phyloP scores from a whole-genome alignment of 2,329 filamentous ascomycete species.

The Cladosporium sp. region DNA sequence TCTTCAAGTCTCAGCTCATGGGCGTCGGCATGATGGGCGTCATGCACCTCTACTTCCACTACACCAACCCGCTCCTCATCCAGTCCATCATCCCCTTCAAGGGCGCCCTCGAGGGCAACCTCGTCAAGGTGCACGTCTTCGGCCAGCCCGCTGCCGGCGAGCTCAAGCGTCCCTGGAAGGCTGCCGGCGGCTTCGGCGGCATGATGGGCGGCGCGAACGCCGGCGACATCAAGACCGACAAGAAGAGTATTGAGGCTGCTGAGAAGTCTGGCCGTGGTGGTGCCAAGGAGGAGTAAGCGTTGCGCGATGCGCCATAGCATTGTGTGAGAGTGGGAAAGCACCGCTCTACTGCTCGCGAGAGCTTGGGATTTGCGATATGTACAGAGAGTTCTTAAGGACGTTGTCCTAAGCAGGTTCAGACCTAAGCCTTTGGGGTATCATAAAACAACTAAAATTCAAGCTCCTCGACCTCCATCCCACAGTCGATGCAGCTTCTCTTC shows the following conservation, averaged over 20 bases:
- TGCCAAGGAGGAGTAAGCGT: constrained; percentile 48
- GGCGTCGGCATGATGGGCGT: constrained; percentile 96
- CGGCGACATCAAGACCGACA: constrained; percentile 76
- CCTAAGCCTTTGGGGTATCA: constrained; percentile 16
- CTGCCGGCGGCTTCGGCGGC: constrained; percentile 74
- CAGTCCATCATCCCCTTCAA: constrained; percentile 98
- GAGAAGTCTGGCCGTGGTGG: constrained; percentile 48
- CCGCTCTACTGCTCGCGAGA: neutral
- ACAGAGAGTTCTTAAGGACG: neutral
- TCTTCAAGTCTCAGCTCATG: constrained; percentile 91
- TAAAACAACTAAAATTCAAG: constrained; percentile 50
- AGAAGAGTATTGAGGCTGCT: constrained; percentile 53
- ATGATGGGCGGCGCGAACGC: constrained; percentile 58
- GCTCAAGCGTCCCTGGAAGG: constrained; percentile 94
- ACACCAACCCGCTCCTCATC: constrained; percentile 98
- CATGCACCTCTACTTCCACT: constrained; percentile 99
- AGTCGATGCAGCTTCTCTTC: constrained; percentile 68
- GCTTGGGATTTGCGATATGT: neutral
- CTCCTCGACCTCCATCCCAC: constrained; percentile 66
- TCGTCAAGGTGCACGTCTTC: constrained; percentile 92
- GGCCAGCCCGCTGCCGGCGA: constrained; percentile 84
- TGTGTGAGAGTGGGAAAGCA: neutral
- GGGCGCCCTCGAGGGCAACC: constrained; percentile 88
- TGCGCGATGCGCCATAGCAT: neutral
- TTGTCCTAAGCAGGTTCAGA: neutral